Evolutionary conservation across 257 asterid species (phyloP).

Genomic region (Anisodus tanguticus): DNA sequence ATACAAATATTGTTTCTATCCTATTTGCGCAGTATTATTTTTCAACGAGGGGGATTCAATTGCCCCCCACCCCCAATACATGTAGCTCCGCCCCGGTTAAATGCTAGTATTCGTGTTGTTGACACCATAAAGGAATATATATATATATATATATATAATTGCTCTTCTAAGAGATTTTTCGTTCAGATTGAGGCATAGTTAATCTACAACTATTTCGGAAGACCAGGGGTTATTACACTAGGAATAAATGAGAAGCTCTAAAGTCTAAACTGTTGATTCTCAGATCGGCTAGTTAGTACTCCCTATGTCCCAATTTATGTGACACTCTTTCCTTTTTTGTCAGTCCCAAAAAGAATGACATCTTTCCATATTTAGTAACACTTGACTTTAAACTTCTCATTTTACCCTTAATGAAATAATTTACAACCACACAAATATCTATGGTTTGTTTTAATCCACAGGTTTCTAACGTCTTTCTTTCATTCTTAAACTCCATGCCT

Average conservation of each 20-base stretch:
- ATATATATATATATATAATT: background rate
- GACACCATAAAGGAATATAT: background rate
- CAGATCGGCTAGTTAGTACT: background rate
- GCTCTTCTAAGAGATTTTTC: background rate
- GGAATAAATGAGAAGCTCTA: background rate
- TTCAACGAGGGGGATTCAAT: background rate
- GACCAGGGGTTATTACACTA: background rate
- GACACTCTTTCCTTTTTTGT: too few species aligned
- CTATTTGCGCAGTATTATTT: background rate
- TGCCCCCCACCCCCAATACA: background rate
- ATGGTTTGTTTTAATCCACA: too few species aligned
- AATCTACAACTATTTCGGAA: background rate
- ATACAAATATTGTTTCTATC: background rate
- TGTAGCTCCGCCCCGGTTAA: background rate
- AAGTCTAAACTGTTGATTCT: background rate
- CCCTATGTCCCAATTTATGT: too few species aligned
- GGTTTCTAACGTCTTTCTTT: too few species aligned
- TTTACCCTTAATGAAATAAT: too few species aligned
- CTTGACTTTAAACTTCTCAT: too few species aligned
- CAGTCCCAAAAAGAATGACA: too few species aligned
- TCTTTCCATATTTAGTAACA: too few species aligned
- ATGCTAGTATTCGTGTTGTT: background rate
- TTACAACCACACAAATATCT: too few species aligned
- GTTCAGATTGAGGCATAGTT: constrained; percentile 12
- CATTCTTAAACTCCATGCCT: too few species aligned